Evolutionary conservation across 1,284 basidiomycete genomes (phyloP).

Genomic region (Takashimella koratensis): DNA sequence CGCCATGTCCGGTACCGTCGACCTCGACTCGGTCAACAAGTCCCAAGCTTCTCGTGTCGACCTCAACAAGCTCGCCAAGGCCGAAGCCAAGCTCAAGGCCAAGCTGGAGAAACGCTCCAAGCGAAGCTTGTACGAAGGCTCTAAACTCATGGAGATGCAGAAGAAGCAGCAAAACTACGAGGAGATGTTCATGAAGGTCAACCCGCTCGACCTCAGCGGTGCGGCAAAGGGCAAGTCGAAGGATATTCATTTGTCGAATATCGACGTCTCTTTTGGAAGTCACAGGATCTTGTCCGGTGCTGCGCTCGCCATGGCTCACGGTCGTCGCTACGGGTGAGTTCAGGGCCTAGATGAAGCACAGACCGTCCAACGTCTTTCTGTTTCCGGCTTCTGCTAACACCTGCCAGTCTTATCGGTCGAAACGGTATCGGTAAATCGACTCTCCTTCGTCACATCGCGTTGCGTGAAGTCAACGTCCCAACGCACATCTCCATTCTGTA

Average conservation of each 20-base stretch:
- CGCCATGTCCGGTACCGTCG: constrained; percentile 78
- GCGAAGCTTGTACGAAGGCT: constrained; percentile 89
- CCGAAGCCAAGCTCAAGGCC: constrained; percentile 94
- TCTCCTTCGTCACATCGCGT: constrained; percentile 88
- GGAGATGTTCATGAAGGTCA: constrained; percentile 99
- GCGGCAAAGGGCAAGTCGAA: constrained; percentile 87
- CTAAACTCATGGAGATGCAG: constrained; percentile 88
- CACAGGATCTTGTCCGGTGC: constrained; percentile 80
- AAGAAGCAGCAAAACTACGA: constrained; percentile 96
- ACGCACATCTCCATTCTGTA: constrained; percentile 90
- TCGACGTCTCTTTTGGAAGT: constrained; percentile 92
- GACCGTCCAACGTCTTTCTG: too few species aligned
- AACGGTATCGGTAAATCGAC: constrained; percentile 97
- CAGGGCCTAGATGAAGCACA: neutral
- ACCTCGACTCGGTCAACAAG: constrained; percentile 90
- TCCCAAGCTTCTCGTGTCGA: constrained; percentile 93
- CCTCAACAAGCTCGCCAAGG: constrained; percentile 96
- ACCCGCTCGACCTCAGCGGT: constrained; percentile 80
- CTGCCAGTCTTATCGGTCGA: constrained; percentile 58
- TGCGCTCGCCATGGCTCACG: constrained; percentile 81
- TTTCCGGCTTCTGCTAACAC: too few species aligned
- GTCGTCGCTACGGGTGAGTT: constrained; percentile 71
- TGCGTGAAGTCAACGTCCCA: constrained; percentile 91
- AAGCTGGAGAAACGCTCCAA: constrained; percentile 94
- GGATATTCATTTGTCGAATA: constrained; percentile 91